Base-by-base conservation (phyloP, 768 basidiomycete species). In the Holtermannia corniformis region DNA sequence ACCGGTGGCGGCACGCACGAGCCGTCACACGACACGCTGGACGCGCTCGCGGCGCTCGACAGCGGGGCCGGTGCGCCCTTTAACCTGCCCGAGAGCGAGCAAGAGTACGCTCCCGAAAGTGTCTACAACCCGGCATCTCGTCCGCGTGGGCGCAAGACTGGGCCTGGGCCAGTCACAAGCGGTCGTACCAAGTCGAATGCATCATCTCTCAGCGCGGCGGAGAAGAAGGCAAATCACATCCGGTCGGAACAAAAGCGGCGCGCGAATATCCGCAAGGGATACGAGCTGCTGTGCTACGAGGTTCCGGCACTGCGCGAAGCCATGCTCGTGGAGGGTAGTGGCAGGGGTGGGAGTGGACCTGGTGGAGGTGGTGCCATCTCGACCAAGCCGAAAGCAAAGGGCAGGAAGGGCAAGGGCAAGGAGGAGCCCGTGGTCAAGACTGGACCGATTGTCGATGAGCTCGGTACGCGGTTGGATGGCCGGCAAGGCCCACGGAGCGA, bases 171-270 rank as follows among this genome's bases (percentile, higher is more conserved):
- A 7, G 16, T 7, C 10, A 37, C 32, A 7, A 37, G 10, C 7
- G 10, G 10, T 37, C 32, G 32, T 7, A 7, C 32, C 16, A 37
- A 37, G 22, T 78, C 92, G 22, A 83, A 84, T 1, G 81, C 32
- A 37, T 37, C 32, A 16, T 7, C 32, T 7, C 32, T 37, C 10
- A 37, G 10, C 10, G 10, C 86, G 0, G 82, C 84, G 1, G 87
- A 91, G 76, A 92, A 92, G 70, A 87, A 91, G 67, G 85, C 85
- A 40, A 92, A 92, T 63, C 90, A 95, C 65, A 93, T 95, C 59
- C 85, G 87, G 62, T 86, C 84, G 1, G 91, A 95, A 74, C 89
- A 93, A 75, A 92, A 92, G 71, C 82, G 91, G 22, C 81, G 91
- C 26, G 87, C 87, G 13, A 91, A 90, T 62, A 93, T 95, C 48